Evolutionary conservation across 805 yeast genomes (phyloP).

Genomic region (Zygotorulaspora sp.): DNA sequence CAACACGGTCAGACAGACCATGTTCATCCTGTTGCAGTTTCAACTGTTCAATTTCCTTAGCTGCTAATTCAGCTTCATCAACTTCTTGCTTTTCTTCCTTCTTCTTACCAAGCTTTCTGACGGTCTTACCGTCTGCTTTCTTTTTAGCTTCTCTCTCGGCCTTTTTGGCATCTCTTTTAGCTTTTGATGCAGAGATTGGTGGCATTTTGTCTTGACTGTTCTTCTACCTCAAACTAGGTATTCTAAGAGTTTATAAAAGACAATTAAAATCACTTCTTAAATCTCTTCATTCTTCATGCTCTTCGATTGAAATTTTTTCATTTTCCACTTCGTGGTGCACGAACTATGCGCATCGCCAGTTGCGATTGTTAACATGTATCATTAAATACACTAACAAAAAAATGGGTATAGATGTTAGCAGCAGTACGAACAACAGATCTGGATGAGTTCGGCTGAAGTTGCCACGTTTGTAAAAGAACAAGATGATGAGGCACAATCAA

Average conservation of each 20-base stretch:
- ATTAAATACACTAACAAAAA: neutral
- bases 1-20: conserved; percentile 94
- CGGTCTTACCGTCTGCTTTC: conserved; percentile 68
- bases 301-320: conserved; percentile 15
- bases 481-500: conserved; percentile 2
- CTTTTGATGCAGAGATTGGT: conserved; percentile 83
- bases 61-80: conserved; percentile 54
- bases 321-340: conserved; percentile 12
- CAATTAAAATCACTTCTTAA: too few relatives aligned
- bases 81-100: conserved; percentile 38
- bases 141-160: conserved; percentile 98
- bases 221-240: too few relatives aligned
- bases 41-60: conserved; percentile 74
- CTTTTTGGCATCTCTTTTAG: conserved; percentile 92
- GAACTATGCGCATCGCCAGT: conserved; percentile 1
- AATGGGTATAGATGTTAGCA: neutral
- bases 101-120: conserved; percentile 51
- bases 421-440: neutral
- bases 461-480: neutral
- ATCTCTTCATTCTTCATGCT: neutral
- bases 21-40: conserved; percentile 91
- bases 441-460: too few relatives aligned
- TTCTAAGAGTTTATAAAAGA: too few relatives aligned
- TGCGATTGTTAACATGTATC: neutral
- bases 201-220: conserved; percentile 29